Evolutionary conservation across 345 rosid genomes (phyloP).

Genomic region (Salix brachista): DNA sequence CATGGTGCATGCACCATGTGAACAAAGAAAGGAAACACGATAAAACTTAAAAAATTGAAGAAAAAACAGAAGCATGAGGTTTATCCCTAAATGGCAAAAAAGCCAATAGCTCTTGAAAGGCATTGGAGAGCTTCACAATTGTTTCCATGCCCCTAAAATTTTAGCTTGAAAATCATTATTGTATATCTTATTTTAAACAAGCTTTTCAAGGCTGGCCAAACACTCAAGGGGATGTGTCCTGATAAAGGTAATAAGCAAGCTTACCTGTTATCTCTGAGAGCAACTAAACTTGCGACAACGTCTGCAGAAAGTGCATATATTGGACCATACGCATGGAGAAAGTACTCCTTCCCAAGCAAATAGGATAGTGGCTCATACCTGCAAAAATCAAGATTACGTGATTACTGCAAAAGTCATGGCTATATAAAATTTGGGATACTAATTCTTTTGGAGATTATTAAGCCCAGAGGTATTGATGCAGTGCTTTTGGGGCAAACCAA

Average conservation of each 20-base stretch:
- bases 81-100: background rate
- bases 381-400: conserved; percentile 18
- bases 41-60: background rate
- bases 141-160: background rate
- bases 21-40: background rate
- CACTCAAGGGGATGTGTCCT: background rate
- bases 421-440: background rate
- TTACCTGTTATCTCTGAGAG: conserved; percentile 76
- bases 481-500: background rate
- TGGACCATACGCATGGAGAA: conserved; percentile 94
- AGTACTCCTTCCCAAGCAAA: conserved; percentile 85
- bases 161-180: background rate
- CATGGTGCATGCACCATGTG: background rate
- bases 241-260: conserved; percentile 14
- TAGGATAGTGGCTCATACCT: conserved; percentile 80
- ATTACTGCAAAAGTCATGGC: background rate
- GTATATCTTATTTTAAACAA: background rate
- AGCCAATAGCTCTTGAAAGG: background rate
- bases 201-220: background rate
- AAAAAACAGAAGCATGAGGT: background rate
- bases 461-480: background rate
- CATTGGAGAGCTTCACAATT: background rate
- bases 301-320: conserved; percentile 88
- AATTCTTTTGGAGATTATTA: background rate
- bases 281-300: conserved; percentile 72